Evolutionary conservation across 1,284 basidiomycete genomes (phyloP), one percentile per base, ranked within the genome.

Genomic region (Caloboletus firmus): DNA sequence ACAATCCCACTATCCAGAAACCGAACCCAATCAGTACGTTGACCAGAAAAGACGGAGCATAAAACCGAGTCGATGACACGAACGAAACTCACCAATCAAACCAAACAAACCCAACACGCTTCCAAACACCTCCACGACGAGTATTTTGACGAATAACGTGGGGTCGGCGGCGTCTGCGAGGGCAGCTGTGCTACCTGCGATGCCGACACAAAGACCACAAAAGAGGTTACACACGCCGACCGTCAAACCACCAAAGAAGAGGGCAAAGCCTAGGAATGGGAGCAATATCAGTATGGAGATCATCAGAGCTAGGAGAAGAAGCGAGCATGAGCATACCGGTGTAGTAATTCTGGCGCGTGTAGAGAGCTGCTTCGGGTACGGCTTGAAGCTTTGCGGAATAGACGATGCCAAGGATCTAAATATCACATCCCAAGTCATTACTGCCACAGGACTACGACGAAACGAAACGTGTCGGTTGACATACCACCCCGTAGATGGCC

Each of bases 191-290:
- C 93, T 91, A 3, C 95, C 95, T 2, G 91, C 93, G 63, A 97
- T 82, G 28, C 95, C 95, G 49, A 97, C 95, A 17, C 85, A 89
- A 57, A 96, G 75, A 62, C 95, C 95, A 59, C 95, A 97, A 22
- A 98, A 80, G n/a, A 97, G 80, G 72, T 97, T 97, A 74, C 94
- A 97, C 6, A 84, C 66, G 17, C 92, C 94, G 45, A 95, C 93
- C 1, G 93, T 93, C 45, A 97, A 75, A 30, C 95, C 95, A 39
- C 94, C 94, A 89, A 94, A 97, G 79, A 98, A 98, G 54, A 97
- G 80, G 2, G 94, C 87, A 65, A 84, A 97, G 11, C 93, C 93
- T 91, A 59, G 2, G 28, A 32, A 24, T 6, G 22, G 20, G 26
- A 35, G 24, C 18, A 24, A 28, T 26, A 12, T 44, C 30, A 28